A percentile compares a stretch with the other conserved stretches of the same genome.
These are phyloP conservation scores for Coleophoma cylindrospora DNA, from an alignment of 2,329 filamentous ascomycete species.

Conservation along the genomic window DNA sequence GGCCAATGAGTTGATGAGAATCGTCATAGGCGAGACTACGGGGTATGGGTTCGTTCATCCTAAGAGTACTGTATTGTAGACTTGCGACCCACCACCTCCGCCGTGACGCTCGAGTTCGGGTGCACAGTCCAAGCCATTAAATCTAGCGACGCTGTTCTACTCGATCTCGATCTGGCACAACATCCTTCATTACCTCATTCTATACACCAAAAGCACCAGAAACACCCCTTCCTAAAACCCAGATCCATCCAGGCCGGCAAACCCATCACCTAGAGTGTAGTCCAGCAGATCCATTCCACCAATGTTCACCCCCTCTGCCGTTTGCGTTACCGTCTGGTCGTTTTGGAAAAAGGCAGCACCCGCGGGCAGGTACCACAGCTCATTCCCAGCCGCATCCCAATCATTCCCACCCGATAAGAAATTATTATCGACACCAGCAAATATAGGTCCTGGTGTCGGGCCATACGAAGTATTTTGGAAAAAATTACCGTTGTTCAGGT, in stretches of 20 bases:
- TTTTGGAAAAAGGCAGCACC: conserved; percentile 62
- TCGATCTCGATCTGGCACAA: too few relatives aligned
- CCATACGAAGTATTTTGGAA: conserved; percentile 39
- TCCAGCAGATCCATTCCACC: conserved; percentile 63
- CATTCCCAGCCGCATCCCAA: conserved; percentile 25
- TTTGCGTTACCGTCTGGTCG: conserved; percentile 58
- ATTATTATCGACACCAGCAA: conserved; percentile 27
- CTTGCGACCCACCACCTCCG: too few relatives aligned
- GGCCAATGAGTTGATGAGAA: too few relatives aligned
- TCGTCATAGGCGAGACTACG: too few relatives aligned
- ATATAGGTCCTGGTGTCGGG: conserved; percentile 14
- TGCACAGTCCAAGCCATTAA: too few relatives aligned
- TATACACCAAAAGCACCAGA: not conserved
- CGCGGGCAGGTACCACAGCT: conserved; percentile 64
- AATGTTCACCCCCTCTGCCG: conserved; percentile 61
- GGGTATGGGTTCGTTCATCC: too few relatives aligned
- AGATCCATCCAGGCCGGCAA: conserved; percentile 6
- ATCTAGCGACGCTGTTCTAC: too few relatives aligned
- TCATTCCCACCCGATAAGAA: conserved; percentile 18
- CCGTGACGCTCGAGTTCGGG: too few relatives aligned
- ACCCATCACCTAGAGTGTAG: conserved; percentile 53
- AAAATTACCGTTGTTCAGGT: conserved; percentile 49
- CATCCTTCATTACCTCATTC: too few relatives aligned
- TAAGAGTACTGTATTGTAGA: too few relatives aligned
- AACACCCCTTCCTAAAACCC: conserved; percentile 1